phyloP scores from a whole-genome alignment of 1,284 basidiomycete genomes.

The Trichosporon faecale region DNA sequence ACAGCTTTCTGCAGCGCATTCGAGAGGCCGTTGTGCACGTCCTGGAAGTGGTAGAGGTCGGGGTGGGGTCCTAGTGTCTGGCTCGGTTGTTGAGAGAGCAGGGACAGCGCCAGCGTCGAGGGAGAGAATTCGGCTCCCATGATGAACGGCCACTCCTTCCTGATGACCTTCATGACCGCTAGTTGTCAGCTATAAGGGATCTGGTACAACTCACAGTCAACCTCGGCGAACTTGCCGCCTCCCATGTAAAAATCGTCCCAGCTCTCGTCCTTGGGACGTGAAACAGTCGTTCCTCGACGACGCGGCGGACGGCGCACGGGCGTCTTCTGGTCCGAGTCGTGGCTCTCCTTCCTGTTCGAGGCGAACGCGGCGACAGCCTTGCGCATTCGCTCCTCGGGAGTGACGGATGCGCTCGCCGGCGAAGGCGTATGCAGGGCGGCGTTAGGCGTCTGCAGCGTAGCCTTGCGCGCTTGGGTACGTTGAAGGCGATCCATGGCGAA shows the following conservation, averaged over 20 bases:
- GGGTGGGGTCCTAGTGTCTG: constrained; percentile 33
- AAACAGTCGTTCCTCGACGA: constrained; percentile 17
- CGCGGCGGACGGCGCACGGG: constrained; percentile 15
- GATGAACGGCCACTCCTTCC: constrained; percentile 84
- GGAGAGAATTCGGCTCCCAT: constrained; percentile 87
- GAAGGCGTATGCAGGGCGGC: constrained; percentile 12
- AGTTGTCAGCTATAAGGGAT: not conserved
- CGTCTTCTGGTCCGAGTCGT: constrained; percentile 6
- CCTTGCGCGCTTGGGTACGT: constrained; percentile 37
- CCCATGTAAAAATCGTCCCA: constrained; percentile 32
- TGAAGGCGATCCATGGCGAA: constrained; percentile 43
- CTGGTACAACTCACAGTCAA: constrained; percentile 40
- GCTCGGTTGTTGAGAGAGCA: constrained; percentile 68
- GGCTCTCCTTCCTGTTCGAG: constrained; percentile 26
- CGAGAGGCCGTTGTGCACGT: constrained; percentile 42
- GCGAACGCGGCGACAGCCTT: constrained; percentile 49
- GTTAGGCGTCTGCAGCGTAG: constrained; percentile 27
- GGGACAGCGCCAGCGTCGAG: constrained; percentile 80
- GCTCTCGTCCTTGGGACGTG: constrained; percentile 25
- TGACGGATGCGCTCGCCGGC: not conserved
- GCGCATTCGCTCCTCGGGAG: constrained; percentile 23
- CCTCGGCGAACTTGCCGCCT: constrained; percentile 47
- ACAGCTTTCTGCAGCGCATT: constrained; percentile 48
- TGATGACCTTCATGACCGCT: constrained; percentile 81
- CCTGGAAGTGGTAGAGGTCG: constrained; percentile 39